Percentiles rank a stretch among this genome's conserved stretches.
phyloP scores from a whole-genome alignment of 2,329 filamentous ascomycete species.

The Ilyonectria sp. region DNA sequence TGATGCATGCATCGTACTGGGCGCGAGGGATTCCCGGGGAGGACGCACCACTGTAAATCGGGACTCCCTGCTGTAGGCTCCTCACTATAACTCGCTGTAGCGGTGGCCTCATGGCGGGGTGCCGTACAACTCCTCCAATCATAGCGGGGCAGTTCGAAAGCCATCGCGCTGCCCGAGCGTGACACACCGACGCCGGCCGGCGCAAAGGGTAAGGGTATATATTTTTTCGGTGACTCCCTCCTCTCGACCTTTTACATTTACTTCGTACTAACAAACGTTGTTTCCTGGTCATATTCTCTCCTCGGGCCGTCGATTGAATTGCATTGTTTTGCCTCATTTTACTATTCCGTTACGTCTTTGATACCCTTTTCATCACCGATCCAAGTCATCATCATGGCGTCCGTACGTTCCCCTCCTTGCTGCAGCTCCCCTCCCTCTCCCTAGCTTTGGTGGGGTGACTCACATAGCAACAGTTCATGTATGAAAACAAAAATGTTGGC shows the following conservation, averaged over 20 bases:
- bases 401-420: constrained; percentile 42
- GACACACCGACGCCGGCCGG: constrained; percentile 46
- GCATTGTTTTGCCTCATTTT: constrained; percentile 10
- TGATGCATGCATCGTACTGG: neutral
- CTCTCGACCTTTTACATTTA: constrained; percentile 26
- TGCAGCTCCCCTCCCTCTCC: neutral
- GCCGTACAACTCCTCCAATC: constrained; percentile 38
- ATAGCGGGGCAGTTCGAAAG: constrained; percentile 42
- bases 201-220: constrained; percentile 43
- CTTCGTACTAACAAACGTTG: constrained; percentile 7
- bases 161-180: constrained; percentile 30
- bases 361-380: constrained; percentile 20
- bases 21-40: neutral
- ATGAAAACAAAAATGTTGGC: constrained; percentile 84
- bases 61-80: neutral
- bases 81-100: neutral
- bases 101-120: constrained; percentile 32
- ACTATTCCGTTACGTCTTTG: constrained; percentile 9
- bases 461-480: constrained; percentile 71
- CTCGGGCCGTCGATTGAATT: constrained; percentile 7
- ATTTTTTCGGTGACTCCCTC: constrained; percentile 15
- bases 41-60: neutral
- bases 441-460: constrained; percentile 46
- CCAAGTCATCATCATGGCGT: constrained; percentile 42
- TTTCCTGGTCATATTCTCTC: constrained; percentile 11